phyloP scores from a whole-genome alignment of 345 rosid species.

The Eucalyptus marginata region DNA sequence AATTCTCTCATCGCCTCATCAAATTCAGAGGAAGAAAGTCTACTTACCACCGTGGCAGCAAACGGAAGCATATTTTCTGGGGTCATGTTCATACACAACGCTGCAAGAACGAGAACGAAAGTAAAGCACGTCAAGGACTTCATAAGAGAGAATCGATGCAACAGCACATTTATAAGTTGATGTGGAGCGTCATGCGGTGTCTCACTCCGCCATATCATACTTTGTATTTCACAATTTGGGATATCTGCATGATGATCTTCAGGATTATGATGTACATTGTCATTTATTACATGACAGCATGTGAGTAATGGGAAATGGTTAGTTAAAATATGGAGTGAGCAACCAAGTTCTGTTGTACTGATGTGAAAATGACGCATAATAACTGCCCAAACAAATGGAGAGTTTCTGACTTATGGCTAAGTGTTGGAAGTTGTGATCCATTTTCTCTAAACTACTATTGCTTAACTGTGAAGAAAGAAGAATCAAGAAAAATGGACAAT shows the following conservation, averaged over 20 bases:
- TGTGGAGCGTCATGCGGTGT: background rate
- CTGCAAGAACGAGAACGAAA: slow-evolving; percentile 9
- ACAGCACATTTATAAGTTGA: background rate
- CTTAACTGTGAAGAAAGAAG: too few relatives aligned
- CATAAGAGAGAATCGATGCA: background rate
- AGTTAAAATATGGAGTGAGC: background rate
- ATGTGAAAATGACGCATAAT: background rate
- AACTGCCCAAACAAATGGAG: background rate
- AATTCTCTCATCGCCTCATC: background rate
- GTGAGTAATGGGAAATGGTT: background rate
- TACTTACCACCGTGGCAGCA: slow-evolving; percentile 78
- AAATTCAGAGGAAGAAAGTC: background rate
- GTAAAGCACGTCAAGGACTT: background rate
- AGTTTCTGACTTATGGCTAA: background rate
- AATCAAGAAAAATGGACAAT: too few relatives aligned
- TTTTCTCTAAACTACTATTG: too few relatives aligned
- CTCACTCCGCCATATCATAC: background rate
- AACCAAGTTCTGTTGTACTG: background rate
- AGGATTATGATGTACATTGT: background rate
- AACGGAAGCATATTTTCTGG: slow-evolving; percentile 75
- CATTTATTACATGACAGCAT: background rate
- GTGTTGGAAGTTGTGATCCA: too few relatives aligned
- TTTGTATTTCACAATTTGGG: background rate
- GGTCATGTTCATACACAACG: slow-evolving; percentile 50
- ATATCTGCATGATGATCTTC: background rate